Evolutionary conservation across 805 yeast species (phyloP).

Genomic region (Candida stauntonica): DNA sequence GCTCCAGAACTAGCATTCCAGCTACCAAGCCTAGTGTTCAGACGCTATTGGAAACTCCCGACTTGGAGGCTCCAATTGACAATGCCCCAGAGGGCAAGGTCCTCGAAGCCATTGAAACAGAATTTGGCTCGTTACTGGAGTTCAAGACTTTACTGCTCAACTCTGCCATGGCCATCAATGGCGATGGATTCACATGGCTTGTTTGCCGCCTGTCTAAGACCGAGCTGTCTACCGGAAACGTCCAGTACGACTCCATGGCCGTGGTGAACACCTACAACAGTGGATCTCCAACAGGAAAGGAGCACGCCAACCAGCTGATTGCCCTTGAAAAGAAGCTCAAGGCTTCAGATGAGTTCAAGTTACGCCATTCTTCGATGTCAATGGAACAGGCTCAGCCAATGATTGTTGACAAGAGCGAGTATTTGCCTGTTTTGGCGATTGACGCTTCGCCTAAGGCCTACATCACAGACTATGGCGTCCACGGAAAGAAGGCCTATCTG

Average conservation of each 20-base stretch:
- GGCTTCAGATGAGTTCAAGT: conserved; percentile 4
- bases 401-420: conserved; percentile 23
- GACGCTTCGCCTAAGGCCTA: conserved; percentile 72
- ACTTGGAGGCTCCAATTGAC: conserved; percentile 31
- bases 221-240: conserved; percentile 13
- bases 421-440: conserved; percentile 61
- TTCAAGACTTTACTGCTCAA: conserved; percentile 65
- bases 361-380: conserved; percentile 25
- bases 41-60: conserved; percentile 45
- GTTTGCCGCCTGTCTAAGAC: conserved; percentile 46
- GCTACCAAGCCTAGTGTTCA: not conserved
- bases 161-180: conserved; percentile 69
- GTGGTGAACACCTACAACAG: conserved; percentile 83
- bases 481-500: conserved; percentile 62
- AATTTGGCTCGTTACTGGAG: conserved; percentile 70
- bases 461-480: conserved; percentile 72
- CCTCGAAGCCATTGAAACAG: conserved; percentile 25
- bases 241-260: conserved; percentile 45
- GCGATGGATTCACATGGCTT: conserved; percentile 91
- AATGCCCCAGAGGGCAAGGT: conserved; percentile 30
- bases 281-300: conserved; percentile 71
- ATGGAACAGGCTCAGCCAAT: conserved; percentile 35
- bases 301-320: conserved; percentile 42
- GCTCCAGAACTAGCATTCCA: conserved; percentile 11
- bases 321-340: conserved; percentile 18